Conservation (phyloP, 1,284 basidiomycete genomes). For the Trichosporon ovoides region DNA sequence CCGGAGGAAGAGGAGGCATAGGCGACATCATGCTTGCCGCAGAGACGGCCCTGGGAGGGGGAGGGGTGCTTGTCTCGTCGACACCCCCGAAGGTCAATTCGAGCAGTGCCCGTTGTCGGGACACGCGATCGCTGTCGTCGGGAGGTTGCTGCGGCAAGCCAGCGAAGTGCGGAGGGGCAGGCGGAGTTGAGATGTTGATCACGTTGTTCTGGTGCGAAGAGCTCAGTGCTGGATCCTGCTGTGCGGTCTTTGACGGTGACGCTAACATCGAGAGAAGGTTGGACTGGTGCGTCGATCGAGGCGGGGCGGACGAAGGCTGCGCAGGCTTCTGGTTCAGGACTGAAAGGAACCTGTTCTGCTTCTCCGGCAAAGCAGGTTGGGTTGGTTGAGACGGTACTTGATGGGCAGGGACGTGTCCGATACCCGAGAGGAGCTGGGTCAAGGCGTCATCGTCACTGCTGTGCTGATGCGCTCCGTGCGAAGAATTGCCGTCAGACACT, state of each 20-base stretch:
- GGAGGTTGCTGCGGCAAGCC: not conserved
- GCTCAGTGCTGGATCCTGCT: constrained; percentile 6
- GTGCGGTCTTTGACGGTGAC: not conserved
- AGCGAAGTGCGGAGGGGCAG: not conserved
- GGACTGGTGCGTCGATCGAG: constrained; percentile 14
- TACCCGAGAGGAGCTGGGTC: constrained; percentile 28
- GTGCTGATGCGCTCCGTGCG: constrained; percentile 13
- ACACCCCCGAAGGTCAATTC: constrained; percentile 11
- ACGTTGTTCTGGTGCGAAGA: not conserved
- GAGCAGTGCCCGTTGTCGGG: constrained; percentile 16
- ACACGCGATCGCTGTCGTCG: not conserved
- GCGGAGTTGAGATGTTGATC: not conserved
- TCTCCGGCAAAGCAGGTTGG: constrained; percentile 7
- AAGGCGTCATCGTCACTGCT: constrained; percentile 39
- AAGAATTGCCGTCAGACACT: constrained; percentile 5
- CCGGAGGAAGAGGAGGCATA: constrained; percentile 11
- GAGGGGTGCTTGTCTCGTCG: not conserved
- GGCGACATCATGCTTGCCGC: constrained; percentile 14
- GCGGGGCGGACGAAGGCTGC: not conserved
- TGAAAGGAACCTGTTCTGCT: constrained; percentile 16
- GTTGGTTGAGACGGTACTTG: not conserved
- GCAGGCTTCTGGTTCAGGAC: constrained; percentile 6
- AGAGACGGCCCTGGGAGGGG: not conserved
- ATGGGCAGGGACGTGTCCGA: constrained; percentile 13
- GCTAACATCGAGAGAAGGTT: constrained; percentile 17